Base-by-base conservation (phyloP, 2,329 filamentous ascomycete species). In the Aureobasidium sp. region DNA sequence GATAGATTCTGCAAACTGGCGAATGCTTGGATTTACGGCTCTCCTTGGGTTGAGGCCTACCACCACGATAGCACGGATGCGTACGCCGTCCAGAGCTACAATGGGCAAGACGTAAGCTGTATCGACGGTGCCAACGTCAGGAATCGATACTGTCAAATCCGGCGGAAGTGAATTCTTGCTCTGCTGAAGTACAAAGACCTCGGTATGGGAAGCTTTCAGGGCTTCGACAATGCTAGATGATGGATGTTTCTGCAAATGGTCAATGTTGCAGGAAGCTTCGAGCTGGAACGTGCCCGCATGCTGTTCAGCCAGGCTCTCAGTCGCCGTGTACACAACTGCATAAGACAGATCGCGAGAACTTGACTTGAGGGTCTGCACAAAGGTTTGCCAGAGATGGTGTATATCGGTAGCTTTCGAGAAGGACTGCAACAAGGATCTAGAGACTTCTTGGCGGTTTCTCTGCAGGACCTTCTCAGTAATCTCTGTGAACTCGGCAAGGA, bases 11-110 rank as follows among this genome's bases (percentile, higher is more conserved):
- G 74, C 65, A 59, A 74, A 78, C 14, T 73, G 65, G 29, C 71
- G 70, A 51, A 77, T 77, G 11, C 74, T 70, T 14, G 71, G 67
- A 42, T 76, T 72, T 37, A 73, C 74, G 0, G 72, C 70, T 20
- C 71, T 67, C 1, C 73, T 68, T 7, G 75, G 75, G 51, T 75
- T 76, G 1, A 77, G 56, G 0, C 75, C 76, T 9, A 76, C 62
- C 1, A 79, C 67, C 2, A 77, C 53, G 29, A 78, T 73, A 1
- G 73, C 76, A n/a, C 3, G 34, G 37, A 76, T 68, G 1, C 73
- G 67, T 27, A 74, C 70, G 5, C 69, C 69, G 2, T 68, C 71
- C 1, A 74, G 72, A 4, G n/a, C 41, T 1, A 68, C 68, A 5
- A 65, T 57, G 1, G 64, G 62, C 17, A 63, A 25, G 11, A 65